These are phyloP conservation scores for Fonsecaea nubica DNA, from an alignment of 2,329 filamentous ascomycete species.

Conservation along the genomic window DNA sequence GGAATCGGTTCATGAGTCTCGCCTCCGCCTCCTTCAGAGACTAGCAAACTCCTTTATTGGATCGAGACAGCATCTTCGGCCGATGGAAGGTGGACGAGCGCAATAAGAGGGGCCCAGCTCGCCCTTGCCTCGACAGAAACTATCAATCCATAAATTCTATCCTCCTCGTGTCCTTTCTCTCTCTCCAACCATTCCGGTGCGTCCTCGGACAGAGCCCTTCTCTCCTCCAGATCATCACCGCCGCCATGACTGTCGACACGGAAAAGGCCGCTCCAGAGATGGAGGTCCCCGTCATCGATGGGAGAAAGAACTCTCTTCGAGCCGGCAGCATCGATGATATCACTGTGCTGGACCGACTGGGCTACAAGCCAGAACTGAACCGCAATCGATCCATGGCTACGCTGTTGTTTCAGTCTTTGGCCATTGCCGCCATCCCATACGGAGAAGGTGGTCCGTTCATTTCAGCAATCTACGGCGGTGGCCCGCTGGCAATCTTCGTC, in stretches of 20 bases:
- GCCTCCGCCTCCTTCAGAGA: constrained; percentile 6
- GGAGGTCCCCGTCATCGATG: constrained; percentile 28
- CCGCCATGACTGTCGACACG: constrained; percentile 28
- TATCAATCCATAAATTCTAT: neutral
- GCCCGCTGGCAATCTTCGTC: constrained; percentile 63
- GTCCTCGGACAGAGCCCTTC: neutral
- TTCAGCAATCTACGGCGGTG: constrained; percentile 54
- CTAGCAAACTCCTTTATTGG: neutral
- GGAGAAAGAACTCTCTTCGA: constrained; percentile 20
- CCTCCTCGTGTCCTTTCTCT: neutral
- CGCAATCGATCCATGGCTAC: constrained; percentile 67
- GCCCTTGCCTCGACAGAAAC: neutral
- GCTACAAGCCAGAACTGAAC: constrained; percentile 64
- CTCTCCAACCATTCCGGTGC: neutral
- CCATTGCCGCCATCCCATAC: constrained; percentile 63
- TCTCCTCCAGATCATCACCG: neutral
- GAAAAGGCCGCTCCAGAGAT: constrained; percentile 26
- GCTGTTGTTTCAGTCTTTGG: constrained; percentile 66
- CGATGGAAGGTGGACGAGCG: neutral
- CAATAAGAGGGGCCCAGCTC: neutral
- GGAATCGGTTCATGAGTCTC: neutral
- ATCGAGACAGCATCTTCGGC: constrained; percentile 5
- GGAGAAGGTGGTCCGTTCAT: constrained; percentile 55
- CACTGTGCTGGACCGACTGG: constrained; percentile 53
- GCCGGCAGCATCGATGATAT: constrained; percentile 47